Conservation (phyloP, 139 green algal species). For the Axilococcus clingmanii region DNA sequence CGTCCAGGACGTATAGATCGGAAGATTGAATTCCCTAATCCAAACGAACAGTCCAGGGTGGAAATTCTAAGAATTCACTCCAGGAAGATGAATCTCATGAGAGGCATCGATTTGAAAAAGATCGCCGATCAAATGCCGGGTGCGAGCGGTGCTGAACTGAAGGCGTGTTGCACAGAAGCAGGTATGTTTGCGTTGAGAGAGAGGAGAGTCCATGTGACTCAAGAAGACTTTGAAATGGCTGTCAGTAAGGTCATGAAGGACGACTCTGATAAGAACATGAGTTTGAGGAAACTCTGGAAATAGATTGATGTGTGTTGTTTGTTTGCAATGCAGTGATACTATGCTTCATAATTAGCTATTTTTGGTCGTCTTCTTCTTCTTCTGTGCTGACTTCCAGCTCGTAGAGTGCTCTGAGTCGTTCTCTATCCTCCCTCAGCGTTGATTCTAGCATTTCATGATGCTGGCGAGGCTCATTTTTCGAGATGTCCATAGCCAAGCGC, state of each 20-base stretch:
- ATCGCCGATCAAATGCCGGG: constrained; percentile 88
- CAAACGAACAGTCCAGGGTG: constrained; percentile 74
- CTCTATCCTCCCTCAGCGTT: no score
- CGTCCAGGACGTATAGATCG: constrained; percentile 96
- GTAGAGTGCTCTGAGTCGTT: no score
- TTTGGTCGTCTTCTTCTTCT: no score
- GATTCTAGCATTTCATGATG: no score
- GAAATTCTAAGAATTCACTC: constrained; percentile 96
- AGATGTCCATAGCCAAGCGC: no score
- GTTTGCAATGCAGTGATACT: no score
- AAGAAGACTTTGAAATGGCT: constrained; percentile 99
- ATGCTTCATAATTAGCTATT: no score
- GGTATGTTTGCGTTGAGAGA: constrained; percentile 98
- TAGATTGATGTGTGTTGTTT: constrained; percentile 25
- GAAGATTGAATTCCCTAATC: constrained; percentile 99
- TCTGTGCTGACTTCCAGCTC: no score
- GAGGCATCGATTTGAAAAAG: constrained; percentile 93
- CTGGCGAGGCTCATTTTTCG: no score
- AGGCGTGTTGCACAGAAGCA: constrained; percentile 95
- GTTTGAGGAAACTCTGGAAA: constrained; percentile 95
- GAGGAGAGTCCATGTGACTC: constrained; percentile 93
- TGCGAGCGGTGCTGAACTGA: constrained; percentile 89
- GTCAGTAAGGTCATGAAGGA: constrained; percentile 97
- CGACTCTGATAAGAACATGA: constrained; percentile 91
- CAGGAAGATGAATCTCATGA: constrained; percentile 84